phyloP scores from a whole-genome alignment of 352 stramenopile genomes.

The Phytophthora hybrid region DNA sequence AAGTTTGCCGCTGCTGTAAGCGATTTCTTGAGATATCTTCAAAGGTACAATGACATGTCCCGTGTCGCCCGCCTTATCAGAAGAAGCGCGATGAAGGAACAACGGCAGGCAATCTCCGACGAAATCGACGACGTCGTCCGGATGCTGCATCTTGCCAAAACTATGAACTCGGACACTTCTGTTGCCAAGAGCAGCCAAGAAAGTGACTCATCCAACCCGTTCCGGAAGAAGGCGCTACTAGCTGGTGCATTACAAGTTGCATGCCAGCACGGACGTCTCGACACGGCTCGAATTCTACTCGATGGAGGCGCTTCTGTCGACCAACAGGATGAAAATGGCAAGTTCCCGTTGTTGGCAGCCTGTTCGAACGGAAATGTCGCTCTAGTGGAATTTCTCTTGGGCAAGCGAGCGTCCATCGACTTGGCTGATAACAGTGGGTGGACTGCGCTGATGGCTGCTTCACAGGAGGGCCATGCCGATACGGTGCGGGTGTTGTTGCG shows the following conservation, averaged over 20 bases:
- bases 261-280: neutral
- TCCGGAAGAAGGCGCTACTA: no score
- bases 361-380: neutral
- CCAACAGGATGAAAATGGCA: neutral
- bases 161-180: neutral
- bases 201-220: no score
- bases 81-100: neutral
- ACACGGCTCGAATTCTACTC: neutral
- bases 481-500: neutral
- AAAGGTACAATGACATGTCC: neutral
- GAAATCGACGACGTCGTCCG: neutral
- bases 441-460: neutral
- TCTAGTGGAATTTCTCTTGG: neutral
- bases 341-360: neutral
- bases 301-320: neutral
- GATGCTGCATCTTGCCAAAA: neutral
- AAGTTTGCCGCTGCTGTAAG: neutral
- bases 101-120: neutral
- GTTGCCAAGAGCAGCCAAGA: no score
- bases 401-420: neutral
- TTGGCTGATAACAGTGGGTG: neutral
- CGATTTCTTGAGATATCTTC: neutral
- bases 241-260: neutral
- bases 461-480: neutral
- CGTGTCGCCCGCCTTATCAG: neutral